These are phyloP conservation scores for Pichia pseudocactophila DNA, from an alignment of 805 yeast genomes.

Conservation along the genomic window DNA sequence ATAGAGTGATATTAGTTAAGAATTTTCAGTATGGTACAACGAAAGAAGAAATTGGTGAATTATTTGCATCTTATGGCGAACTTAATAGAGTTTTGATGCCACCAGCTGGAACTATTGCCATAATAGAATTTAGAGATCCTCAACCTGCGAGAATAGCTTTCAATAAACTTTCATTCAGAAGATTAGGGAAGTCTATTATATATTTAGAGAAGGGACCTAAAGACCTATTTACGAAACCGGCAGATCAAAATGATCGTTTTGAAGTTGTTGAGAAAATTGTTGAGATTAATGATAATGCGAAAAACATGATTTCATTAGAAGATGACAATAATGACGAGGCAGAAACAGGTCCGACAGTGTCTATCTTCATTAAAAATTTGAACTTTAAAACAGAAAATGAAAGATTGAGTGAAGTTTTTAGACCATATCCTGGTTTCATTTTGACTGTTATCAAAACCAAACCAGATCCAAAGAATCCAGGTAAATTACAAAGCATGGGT, in stretches of 20 bases:
- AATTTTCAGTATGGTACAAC: slow-evolving; percentile 88
- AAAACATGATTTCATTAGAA: slow-evolving; percentile 30
- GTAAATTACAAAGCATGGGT: slow-evolving; percentile 82
- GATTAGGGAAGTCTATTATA: slow-evolving; percentile 78
- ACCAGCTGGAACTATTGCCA: slow-evolving; percentile 92
- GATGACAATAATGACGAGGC: slow-evolving; percentile 25
- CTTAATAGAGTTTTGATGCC: slow-evolving; percentile 81
- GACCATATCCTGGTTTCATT: slow-evolving; percentile 67
- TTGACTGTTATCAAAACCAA: slow-evolving; percentile 78
- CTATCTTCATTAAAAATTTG: slow-evolving; percentile 86
- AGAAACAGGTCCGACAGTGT: slow-evolving; percentile 65
- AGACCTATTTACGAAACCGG: slow-evolving; percentile 60
- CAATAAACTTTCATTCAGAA: slow-evolving; percentile 73
- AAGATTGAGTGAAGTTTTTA: slow-evolving; percentile 53
- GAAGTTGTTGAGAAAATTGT: slow-evolving; percentile 25
- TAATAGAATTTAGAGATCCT: slow-evolving; percentile 76
- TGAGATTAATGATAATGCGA: slow-evolving; percentile 37
- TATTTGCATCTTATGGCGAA: slow-evolving; percentile 75
- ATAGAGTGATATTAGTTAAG: slow-evolving; percentile 71
- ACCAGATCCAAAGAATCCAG: slow-evolving; percentile 70
- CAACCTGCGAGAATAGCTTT: slow-evolving; percentile 88
- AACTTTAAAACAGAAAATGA: slow-evolving; percentile 68
- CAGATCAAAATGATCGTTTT: slow-evolving; percentile 31
- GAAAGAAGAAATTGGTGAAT: slow-evolving; percentile 67
- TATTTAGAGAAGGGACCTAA: slow-evolving; percentile 93